phyloP scores from a whole-genome alignment of 371 early-diverging fungal species.

The Dinochytrium kinnereticum region DNA sequence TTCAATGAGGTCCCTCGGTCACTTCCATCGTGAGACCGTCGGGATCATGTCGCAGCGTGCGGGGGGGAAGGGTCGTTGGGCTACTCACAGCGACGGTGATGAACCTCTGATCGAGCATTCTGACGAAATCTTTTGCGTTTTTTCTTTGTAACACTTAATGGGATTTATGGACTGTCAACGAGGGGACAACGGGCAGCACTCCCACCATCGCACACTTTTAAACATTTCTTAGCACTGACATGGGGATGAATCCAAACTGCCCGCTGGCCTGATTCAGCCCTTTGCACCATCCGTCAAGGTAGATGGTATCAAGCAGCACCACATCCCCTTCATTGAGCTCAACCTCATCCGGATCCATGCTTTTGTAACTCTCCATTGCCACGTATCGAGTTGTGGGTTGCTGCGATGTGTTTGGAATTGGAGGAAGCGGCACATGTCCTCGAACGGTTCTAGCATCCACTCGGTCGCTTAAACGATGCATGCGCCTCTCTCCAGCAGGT shows the following conservation, averaged over 20 bases:
- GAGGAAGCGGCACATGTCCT: not conserved
- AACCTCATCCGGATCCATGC: constrained; percentile 11
- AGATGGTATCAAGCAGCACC: not conserved
- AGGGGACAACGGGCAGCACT: no score
- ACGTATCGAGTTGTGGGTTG: no score
- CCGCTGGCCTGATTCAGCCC: not conserved
- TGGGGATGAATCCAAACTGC: constrained; percentile 3
- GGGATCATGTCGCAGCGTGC: not conserved
- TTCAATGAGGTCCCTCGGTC: no score
- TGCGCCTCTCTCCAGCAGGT: not conserved
- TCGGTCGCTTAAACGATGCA: not conserved
- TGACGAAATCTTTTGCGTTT: constrained; percentile 2
- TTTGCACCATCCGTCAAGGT: constrained; percentile 13
- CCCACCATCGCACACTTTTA: no score
- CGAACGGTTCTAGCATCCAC: not conserved
- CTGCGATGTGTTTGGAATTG: not conserved
- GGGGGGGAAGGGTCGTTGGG: not conserved
- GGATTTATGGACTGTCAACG: no score
- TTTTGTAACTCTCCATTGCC: not conserved
- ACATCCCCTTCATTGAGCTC: constrained; percentile 10
- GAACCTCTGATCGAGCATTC: constrained; percentile 31
- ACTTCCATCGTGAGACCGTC: no score
- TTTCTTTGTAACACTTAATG: not conserved
- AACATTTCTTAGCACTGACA: not conserved
- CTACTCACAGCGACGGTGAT: constrained; percentile 37